Percentiles rank a stretch among this genome's conserved stretches.
phyloP scores from a whole-genome alignment of 345 rosid species.

The Rhodamnia rubescens region DNA sequence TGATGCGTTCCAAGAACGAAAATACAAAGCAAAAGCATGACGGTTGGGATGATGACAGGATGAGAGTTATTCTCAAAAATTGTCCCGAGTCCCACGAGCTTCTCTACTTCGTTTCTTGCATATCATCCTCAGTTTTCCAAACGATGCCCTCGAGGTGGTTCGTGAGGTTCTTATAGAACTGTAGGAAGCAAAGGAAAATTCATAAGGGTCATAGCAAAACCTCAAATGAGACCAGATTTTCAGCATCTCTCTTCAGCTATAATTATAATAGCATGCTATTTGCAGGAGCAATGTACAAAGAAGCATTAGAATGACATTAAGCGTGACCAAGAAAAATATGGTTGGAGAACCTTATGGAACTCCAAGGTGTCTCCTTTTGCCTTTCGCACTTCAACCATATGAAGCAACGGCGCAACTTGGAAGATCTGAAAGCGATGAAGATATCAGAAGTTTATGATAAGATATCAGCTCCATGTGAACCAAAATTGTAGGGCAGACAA shows the following conservation, averaged over 20 bases:
- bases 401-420: conserved; percentile 10
- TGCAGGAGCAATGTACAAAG: neutral
- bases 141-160: conserved; percentile 7
- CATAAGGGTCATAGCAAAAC: neutral
- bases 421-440: conserved; percentile 1
- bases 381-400: conserved; percentile 12
- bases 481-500: neutral
- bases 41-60: neutral
- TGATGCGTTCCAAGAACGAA: neutral
- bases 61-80: neutral
- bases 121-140: conserved; percentile 16
- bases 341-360: conserved; percentile 9
- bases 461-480: neutral
- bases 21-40: neutral
- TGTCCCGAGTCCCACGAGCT: neutral
- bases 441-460: neutral
- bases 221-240: neutral
- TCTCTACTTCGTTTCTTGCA: conserved; percentile 2
- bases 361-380: conserved; percentile 17
- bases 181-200: neutral
- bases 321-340: neutral
- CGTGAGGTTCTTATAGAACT: conserved; percentile 14
- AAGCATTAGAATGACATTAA: neutral
- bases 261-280: neutral
- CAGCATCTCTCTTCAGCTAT: neutral